Evolutionary conservation across 331 rosid species (phyloP), one percentile per base, ranked within the genome.

Genomic region (Ulmus americana): DNA sequence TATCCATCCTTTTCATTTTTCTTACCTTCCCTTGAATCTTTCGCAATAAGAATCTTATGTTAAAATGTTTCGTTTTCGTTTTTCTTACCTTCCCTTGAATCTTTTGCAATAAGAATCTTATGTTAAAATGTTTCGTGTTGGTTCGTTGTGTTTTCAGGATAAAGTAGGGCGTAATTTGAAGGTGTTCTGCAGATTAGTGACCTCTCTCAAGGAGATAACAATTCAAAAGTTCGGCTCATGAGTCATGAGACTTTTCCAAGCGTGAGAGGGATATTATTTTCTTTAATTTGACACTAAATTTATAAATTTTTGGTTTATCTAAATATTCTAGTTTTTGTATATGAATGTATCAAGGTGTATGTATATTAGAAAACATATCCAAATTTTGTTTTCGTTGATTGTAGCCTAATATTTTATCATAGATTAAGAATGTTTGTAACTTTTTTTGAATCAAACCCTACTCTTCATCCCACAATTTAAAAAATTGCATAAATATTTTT

Each of bases 161-260:
- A 87, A 90, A 84, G 65, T 94, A 61, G 95, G 90, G 14, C 95
- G 81, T 72, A 82, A 75, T 73, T 86, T 94, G 22, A 94, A 85
- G 87, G 88, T 94, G 67, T 90, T 94, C 57, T 72, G 76, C 44
- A 82, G 97, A 79, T 74, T 90, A 67, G 87, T 79, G 54, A 82
- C 91, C 76, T 94, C 95, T 7, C 82, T 88, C 43, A 87, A 90
- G 84, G 99, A 87, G 73, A 62, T 87, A 56, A 74, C 92, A 38
- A 78, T 85, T 72, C 91, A 81, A 52, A 87, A 80, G 71, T 45
- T 81, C 57, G 73, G 55, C 38, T 63, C 71, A 46, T 92, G 77
- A 55, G 40, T 63, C 71, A 46, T 88, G 77, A 86, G 51, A 61
- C 48, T 45, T 12, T 45, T 54, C 8, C 39, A 22, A 12, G 60